A percentile compares a stretch with the other conserved stretches of the same genome.
phyloP scores from a whole-genome alignment of 2,329 filamentous ascomycete species.

The Periconia digitata region DNA sequence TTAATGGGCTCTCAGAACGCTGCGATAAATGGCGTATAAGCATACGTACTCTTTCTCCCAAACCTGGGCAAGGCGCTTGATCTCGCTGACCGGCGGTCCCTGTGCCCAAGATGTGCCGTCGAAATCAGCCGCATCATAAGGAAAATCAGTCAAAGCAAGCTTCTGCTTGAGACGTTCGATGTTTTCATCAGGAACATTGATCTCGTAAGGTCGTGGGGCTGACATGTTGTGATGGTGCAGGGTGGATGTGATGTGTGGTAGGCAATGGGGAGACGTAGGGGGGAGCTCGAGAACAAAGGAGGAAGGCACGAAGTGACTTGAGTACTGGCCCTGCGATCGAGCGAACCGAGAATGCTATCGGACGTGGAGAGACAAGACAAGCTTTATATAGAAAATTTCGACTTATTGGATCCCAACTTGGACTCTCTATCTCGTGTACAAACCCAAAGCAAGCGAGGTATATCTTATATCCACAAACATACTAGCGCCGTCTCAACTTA shows the following conservation, averaged over 20 bases:
- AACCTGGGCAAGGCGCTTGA: conserved; percentile 59
- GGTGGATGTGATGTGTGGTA: too few relatives aligned
- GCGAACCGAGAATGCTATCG: not conserved
- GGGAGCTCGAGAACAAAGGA: too few relatives aligned
- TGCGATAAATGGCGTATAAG: too few relatives aligned
- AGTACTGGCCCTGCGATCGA: too few relatives aligned
- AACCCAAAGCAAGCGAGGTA: too few relatives aligned
- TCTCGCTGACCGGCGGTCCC: conserved; percentile 61
- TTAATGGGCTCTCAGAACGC: too few relatives aligned
- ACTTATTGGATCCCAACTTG: not conserved
- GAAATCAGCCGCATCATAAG: conserved; percentile 52
- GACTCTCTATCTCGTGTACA: too few relatives aligned
- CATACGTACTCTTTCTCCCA: conserved; percentile 52
- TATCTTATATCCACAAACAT: too few relatives aligned
- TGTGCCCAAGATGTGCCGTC: conserved; percentile 54
- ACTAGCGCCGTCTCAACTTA: not conserved
- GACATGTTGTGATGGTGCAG: not conserved
- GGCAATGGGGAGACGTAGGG: too few relatives aligned
- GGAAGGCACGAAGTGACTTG: too few relatives aligned
- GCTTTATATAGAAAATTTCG: not conserved
- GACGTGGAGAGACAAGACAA: not conserved
- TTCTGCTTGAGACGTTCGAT: conserved; percentile 58
- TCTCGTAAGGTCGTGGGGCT: conserved; percentile 2
- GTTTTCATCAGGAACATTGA: conserved; percentile 4
- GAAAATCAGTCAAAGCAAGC: conserved; percentile 56